Evolutionary conservation across 495 filamentous ascomycete species (phyloP).

Genomic region (Aeminium ludgeri): DNA sequence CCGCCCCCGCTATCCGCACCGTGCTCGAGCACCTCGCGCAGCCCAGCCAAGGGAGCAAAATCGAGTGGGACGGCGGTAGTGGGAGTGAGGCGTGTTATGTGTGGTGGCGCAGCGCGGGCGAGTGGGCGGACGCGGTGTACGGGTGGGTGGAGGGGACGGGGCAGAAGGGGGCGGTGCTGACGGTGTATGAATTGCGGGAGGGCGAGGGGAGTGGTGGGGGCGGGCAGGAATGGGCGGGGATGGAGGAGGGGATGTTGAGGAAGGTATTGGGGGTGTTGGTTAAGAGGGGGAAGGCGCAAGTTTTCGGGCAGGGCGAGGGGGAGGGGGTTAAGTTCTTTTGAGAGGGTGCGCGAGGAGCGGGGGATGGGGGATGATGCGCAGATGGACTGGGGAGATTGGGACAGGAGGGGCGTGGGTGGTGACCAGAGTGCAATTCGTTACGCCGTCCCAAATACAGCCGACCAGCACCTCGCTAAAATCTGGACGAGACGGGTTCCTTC

Average conservation of each 20-base stretch:
- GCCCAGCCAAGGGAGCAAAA: constrained; percentile 44
- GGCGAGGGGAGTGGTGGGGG: constrained; percentile 37
- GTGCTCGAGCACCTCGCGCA: constrained; percentile 59
- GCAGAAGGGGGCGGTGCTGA: constrained; percentile 57
- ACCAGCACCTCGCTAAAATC: constrained; percentile 1
- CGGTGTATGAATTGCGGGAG: constrained; percentile 57
- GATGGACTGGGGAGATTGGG: too few relatives aligned
- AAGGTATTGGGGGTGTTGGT: constrained; percentile 65
- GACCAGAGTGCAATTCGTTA: too few relatives aligned
- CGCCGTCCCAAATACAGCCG: not conserved
- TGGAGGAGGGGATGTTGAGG: constrained; percentile 64
- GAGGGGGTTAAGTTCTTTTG: constrained; percentile 94
- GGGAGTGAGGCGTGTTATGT: constrained; percentile 35
- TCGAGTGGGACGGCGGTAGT: constrained; percentile 40
- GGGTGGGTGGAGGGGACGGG: constrained; percentile 52
- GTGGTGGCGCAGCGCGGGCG: constrained; percentile 54
- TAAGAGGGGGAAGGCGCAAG: constrained; percentile 77
- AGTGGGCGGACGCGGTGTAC: constrained; percentile 46
- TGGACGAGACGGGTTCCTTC: not conserved
- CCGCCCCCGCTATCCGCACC: constrained; percentile 42
- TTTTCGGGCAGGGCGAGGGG: constrained; percentile 75
- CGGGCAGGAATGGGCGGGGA: constrained; percentile 22
- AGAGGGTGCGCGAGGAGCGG: constrained; percentile 1
- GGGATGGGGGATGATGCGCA: too few relatives aligned
- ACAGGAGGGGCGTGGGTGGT: too few relatives aligned